phyloP scores from a whole-genome alignment of 306 rosid species.

The Gynostemma pentaphyllum region DNA sequence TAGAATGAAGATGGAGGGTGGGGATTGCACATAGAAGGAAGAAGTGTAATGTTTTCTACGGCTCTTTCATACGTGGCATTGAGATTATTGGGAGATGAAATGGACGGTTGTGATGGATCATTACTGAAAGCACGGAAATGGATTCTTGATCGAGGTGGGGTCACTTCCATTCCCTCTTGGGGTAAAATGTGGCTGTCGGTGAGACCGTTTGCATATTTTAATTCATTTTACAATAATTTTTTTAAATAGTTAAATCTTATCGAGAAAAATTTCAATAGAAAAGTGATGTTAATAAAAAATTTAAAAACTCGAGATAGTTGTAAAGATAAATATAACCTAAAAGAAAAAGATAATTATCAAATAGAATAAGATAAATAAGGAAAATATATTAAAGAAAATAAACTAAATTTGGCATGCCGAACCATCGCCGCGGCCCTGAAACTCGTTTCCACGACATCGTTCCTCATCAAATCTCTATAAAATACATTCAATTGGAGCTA shows the following conservation, averaged over 20 bases:
- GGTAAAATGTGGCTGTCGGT: constrained; percentile 79
- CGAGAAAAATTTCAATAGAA: too few relatives aligned
- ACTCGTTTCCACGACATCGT: too few relatives aligned
- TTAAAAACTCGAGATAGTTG: too few relatives aligned
- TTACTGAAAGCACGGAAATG: constrained; percentile 44
- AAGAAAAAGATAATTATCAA: too few relatives aligned
- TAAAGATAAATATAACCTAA: too few relatives aligned
- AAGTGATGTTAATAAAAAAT: too few relatives aligned
- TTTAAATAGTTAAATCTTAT: background rate
- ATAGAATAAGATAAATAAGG: too few relatives aligned
- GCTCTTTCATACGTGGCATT: constrained; percentile 38
- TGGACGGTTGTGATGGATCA: constrained; percentile 33
- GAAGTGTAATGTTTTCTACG: constrained; percentile 65
- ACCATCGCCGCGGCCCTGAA: too few relatives aligned
- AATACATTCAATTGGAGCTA: too few relatives aligned
- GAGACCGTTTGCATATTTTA: background rate
- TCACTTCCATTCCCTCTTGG: constrained; percentile 57
- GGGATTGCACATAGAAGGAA: constrained; percentile 83
- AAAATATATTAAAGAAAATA: too few relatives aligned
- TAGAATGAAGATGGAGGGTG: constrained; percentile 78
- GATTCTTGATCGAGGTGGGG: constrained; percentile 64
- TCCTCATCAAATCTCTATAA: too few relatives aligned
- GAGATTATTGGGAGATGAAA: constrained; percentile 57
- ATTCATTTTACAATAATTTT: background rate
- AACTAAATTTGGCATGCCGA: too few relatives aligned